Evolutionary conservation across 2,329 filamentous ascomycete species (phyloP).

Genomic region (Capronia coronata): DNA sequence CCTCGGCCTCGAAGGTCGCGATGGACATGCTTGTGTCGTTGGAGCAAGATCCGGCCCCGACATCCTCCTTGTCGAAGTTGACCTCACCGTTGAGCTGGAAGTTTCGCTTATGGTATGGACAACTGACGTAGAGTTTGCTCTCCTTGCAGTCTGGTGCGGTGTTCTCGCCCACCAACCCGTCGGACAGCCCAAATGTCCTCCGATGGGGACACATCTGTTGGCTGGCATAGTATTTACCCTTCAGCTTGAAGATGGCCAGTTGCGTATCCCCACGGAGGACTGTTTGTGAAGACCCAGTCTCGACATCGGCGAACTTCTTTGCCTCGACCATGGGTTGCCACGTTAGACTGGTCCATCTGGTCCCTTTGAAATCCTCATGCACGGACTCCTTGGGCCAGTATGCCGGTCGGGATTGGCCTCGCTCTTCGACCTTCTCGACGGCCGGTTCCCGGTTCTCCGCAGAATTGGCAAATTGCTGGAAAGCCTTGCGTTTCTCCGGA

Average conservation of each 20-base stretch:
- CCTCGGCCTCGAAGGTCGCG: conserved; percentile 72
- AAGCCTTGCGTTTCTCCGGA: conserved; percentile 61
- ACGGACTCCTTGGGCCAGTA: conserved; percentile 68
- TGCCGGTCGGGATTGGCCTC: conserved; percentile 65
- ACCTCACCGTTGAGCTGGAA: conserved; percentile 62
- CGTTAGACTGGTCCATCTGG: conserved; percentile 56
- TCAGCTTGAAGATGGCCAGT: conserved; percentile 76
- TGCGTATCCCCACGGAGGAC: conserved; percentile 86
- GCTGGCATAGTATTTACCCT: conserved; percentile 72
- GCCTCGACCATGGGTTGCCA: conserved; percentile 78
- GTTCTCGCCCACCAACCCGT: conserved; percentile 69
- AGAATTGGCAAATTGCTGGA: conserved; percentile 81
- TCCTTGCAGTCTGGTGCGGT: conserved; percentile 33
- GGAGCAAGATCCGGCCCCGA: conserved; percentile 59
- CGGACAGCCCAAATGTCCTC: conserved; percentile 79
- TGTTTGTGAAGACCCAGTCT: conserved; percentile 67
- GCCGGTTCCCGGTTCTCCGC: conserved; percentile 57
- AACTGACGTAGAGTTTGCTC: conserved; percentile 74
- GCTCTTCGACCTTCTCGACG: conserved; percentile 65
- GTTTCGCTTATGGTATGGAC: conserved; percentile 85
- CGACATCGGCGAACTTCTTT: conserved; percentile 60
- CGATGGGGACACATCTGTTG: conserved; percentile 97
- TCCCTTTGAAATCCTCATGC: conserved; percentile 65
- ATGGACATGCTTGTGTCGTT: conserved; percentile 72
- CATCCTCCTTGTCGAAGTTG: conserved; percentile 24